Evolutionary conservation across 768 basidiomycete species (phyloP).

Genomic region (Termitomyces sp.): DNA sequence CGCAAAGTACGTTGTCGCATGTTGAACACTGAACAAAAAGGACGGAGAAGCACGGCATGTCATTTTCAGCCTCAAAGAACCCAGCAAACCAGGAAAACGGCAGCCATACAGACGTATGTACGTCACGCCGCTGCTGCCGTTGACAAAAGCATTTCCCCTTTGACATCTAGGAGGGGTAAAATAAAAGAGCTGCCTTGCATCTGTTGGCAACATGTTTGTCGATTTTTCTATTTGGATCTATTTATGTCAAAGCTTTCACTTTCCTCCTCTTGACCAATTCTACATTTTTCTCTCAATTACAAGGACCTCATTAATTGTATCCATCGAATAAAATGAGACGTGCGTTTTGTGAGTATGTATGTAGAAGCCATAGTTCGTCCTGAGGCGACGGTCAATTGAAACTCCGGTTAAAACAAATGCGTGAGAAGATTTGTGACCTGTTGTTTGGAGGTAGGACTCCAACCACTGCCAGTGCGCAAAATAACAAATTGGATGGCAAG

Average conservation of each 20-base stretch:
- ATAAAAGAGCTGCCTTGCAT: background rate
- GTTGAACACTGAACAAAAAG: background rate
- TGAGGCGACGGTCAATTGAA: slow-evolving; percentile 2
- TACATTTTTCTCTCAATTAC: background rate
- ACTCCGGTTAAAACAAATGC: slow-evolving; percentile 16
- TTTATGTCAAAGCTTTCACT: background rate
- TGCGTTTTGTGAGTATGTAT: background rate
- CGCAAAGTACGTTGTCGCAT: background rate
- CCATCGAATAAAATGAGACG: no score
- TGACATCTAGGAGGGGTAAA: background rate
- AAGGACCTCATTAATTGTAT: background rate
- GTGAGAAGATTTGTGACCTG: slow-evolving; percentile 16
- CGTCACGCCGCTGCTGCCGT: background rate
- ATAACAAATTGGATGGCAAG: slow-evolving; percentile 34
- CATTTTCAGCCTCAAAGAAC: background rate
- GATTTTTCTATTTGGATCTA: background rate
- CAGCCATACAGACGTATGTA: background rate
- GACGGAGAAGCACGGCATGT: background rate
- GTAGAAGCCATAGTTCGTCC: background rate
- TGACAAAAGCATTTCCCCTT: background rate
- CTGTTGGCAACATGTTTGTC: background rate
- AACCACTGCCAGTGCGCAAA: slow-evolving; percentile 36
- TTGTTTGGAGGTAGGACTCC: slow-evolving; percentile 34
- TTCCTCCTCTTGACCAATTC: background rate
- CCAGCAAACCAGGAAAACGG: background rate